Conservation (phyloP, 2,329 filamentous ascomycete species). For the Didymosphaeria variabile region DNA sequence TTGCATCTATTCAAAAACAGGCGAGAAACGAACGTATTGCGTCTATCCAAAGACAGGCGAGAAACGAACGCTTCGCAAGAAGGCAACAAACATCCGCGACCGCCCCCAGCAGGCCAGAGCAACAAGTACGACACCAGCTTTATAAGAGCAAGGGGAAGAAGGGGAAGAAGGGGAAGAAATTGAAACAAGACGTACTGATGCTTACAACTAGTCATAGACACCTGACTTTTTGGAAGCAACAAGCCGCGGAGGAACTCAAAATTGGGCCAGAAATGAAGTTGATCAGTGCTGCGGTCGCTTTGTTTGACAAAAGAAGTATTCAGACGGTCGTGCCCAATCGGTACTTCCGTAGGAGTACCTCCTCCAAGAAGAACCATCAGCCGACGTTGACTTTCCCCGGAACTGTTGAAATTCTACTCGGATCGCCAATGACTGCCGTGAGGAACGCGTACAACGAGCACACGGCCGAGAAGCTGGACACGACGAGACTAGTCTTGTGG, state of each 20-base stretch:
- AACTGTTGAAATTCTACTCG: neutral
- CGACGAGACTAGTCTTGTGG: constrained; percentile 18
- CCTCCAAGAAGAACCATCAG: neutral
- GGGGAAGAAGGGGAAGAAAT: neutral
- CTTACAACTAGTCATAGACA: neutral
- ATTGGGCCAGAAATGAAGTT: constrained; percentile 10
- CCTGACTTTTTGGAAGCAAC: constrained; percentile 12
- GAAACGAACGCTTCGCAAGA: too few species aligned
- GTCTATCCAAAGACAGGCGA: too few species aligned
- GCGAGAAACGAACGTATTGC: too few species aligned
- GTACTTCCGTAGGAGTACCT: constrained; percentile 1
- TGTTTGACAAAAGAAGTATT: constrained; percentile 15
- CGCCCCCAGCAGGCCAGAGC: too few species aligned
- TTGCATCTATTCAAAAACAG: too few species aligned
- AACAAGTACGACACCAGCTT: too few species aligned
- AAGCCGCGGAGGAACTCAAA: constrained; percentile 12
- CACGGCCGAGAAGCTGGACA: constrained; percentile 6
- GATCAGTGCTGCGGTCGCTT: neutral
- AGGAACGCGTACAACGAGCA: constrained; percentile 21
- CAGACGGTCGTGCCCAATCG: constrained; percentile 18
- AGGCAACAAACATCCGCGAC: too few species aligned
- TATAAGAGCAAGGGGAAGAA: too few species aligned
- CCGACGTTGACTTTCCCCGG: constrained; percentile 15
- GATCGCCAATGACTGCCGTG: constrained; percentile 1
- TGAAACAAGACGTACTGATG: neutral